A percentile compares a stretch with the other conserved stretches of the same genome.
Evolutionary conservation across 208 protist species (phyloP).

Genomic region (Vickermania spadyakhi): DNA sequence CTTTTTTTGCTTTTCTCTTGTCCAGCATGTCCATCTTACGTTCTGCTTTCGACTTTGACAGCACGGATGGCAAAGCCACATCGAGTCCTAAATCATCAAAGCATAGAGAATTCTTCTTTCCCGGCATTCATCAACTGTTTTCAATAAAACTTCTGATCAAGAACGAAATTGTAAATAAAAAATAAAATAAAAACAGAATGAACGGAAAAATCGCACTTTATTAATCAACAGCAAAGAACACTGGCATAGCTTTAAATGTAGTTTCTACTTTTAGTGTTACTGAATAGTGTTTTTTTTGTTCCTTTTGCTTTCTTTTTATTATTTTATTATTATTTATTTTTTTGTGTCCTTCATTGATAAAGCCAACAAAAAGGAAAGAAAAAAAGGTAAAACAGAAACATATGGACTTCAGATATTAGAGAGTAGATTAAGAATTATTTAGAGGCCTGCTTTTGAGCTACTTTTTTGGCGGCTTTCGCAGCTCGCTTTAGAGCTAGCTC

Average conservation of each 20-base stretch:
- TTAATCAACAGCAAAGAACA: no score
- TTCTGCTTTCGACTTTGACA: conserved; percentile 48
- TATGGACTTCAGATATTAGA: not conserved
- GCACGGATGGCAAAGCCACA: conserved; percentile 48
- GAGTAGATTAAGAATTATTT: conserved; percentile 11
- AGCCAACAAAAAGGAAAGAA: no score
- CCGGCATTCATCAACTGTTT: conserved; percentile 16
- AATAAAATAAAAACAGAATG: not conserved
- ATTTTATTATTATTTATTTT: no score
- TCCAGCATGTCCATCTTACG: conserved; percentile 40
- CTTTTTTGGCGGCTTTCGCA: conserved; percentile 85
- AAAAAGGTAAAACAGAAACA: not conserved
- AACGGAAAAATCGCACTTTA: no score
- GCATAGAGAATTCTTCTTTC: conserved; percentile 38
- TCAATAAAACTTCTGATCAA: not conserved
- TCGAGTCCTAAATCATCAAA: conserved; percentile 77
- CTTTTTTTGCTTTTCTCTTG: conserved; percentile 66
- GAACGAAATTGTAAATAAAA: conserved; percentile 7
- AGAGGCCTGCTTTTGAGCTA: conserved; percentile 53
- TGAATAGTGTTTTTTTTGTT: no score
- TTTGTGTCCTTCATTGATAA: no score
- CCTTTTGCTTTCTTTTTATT: no score
- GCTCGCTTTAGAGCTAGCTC: conserved; percentile 74
- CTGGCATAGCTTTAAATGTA: no score
- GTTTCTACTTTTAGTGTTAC: no score